These are phyloP conservation scores for Eucalyptus victrix DNA, from an alignment of 345 rosid species.

Conservation along the genomic window DNA sequence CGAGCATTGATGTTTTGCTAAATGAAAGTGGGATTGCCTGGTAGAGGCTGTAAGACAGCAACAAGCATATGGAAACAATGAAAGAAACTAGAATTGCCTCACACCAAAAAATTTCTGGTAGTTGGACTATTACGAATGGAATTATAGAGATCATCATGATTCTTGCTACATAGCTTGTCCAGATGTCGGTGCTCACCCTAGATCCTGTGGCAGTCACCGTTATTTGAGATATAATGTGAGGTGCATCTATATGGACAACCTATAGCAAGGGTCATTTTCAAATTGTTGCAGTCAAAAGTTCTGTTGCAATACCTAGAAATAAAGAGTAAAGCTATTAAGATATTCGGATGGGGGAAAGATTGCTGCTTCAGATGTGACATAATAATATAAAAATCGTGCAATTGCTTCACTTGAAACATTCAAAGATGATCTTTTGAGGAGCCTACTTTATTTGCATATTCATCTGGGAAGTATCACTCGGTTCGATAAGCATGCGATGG, in stretches of 20 bases:
- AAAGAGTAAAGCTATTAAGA: neutral
- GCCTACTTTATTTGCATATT: neutral
- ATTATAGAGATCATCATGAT: slow-evolving; percentile 23
- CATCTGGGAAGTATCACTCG: neutral
- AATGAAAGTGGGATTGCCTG: slow-evolving; percentile 8
- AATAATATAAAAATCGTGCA: neutral
- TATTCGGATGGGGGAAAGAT: neutral
- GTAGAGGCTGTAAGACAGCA: slow-evolving; percentile 17
- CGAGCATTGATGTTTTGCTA: neutral
- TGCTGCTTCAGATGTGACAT: neutral
- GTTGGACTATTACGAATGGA: slow-evolving; percentile 19
- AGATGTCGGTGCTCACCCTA: slow-evolving; percentile 10
- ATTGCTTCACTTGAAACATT: neutral
- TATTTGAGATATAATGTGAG: neutral
- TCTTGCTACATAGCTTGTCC: slow-evolving; percentile 25
- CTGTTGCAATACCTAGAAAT: neutral
- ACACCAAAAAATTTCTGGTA: slow-evolving; percentile 4
- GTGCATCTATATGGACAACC: neutral
- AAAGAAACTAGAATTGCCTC: slow-evolving; percentile 16
- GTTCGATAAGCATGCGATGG: neutral
- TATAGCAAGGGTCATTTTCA: neutral
- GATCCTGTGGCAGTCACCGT: neutral
- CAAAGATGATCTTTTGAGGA: neutral
- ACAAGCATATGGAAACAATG: slow-evolving; percentile 6
- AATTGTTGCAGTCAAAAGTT: neutral